Evolutionary conservation across 805 yeast species (phyloP).

Genomic region (Jamesozyma hellenica): DNA sequence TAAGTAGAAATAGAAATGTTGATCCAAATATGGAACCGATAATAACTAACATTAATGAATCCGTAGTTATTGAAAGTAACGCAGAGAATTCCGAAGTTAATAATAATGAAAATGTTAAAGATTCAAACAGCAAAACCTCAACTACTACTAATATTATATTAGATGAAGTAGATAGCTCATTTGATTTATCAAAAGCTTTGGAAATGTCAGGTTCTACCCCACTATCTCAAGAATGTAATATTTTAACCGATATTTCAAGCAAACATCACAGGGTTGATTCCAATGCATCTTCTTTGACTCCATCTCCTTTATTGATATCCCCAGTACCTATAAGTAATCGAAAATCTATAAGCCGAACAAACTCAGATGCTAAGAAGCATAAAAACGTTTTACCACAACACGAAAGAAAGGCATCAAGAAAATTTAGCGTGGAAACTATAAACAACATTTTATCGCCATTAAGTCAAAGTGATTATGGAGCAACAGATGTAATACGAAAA

Average conservation of each 20-base stretch:
- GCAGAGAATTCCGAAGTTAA: background rate
- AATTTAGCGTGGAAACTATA: background rate
- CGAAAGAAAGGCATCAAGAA: background rate
- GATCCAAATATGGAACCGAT: background rate
- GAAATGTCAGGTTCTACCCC: slow-evolving; percentile 2
- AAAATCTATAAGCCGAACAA: background rate
- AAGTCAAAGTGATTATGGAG: no score
- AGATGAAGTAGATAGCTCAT: slow-evolving; percentile 2
- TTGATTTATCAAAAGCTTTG: slow-evolving; percentile 5
- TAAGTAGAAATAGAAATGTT: background rate
- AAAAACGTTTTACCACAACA: background rate
- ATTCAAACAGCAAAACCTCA: background rate
- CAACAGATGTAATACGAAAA: background rate
- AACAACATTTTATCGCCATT: background rate
- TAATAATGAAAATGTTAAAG: background rate
- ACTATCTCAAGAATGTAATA: background rate
- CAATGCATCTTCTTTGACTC: background rate
- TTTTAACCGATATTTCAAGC: background rate
- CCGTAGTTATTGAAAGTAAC: background rate
- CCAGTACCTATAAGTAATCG: background rate
- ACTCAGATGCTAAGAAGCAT: background rate
- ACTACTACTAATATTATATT: background rate
- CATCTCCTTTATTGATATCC: background rate
- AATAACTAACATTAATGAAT: background rate
- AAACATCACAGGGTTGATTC: background rate